Evolutionary conservation across 345 rosid species (phyloP).

Genomic region (Moricandia moricandioides): DNA sequence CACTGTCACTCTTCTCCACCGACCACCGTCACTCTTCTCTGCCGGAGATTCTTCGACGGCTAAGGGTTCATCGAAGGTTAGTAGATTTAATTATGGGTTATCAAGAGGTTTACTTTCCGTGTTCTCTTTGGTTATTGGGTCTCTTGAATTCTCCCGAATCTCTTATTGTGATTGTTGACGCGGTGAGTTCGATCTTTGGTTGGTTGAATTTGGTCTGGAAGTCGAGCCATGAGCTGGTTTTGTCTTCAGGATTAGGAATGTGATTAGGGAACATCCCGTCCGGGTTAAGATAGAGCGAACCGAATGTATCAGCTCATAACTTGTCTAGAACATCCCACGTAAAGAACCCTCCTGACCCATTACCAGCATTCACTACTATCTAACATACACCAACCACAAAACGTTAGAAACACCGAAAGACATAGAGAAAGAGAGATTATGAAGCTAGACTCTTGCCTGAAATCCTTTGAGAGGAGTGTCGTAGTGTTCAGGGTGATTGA

Average conservation of each 20-base stretch:
- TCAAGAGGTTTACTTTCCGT: no score
- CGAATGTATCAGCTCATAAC: constrained; percentile 87
- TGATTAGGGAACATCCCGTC: constrained; percentile 96
- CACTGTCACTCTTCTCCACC: no score
- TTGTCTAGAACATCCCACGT: constrained; percentile 87
- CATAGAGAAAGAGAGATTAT: background rate
- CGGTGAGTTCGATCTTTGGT: no score
- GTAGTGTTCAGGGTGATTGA: constrained; percentile 76
- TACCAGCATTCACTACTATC: constrained; percentile 89
- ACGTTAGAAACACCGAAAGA: background rate
- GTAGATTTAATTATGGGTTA: no score
- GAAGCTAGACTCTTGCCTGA: constrained; percentile 49
- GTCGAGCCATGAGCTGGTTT: no score
- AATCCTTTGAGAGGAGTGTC: constrained; percentile 35
- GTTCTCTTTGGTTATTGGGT: no score
- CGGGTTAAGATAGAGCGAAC: constrained; percentile 77
- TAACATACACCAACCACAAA: constrained; percentile 12
- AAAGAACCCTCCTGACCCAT: constrained; percentile 95
- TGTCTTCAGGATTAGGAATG: constrained; percentile 89
- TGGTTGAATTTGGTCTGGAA: no score
- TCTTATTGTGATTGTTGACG: no score
- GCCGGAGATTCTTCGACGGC: no score
- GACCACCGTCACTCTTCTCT: no score
- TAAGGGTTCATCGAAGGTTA: no score
- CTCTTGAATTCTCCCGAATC: no score